Base-by-base conservation (phyloP, 306 rosid genomes). In the Sechiopsis laciniata region DNA sequence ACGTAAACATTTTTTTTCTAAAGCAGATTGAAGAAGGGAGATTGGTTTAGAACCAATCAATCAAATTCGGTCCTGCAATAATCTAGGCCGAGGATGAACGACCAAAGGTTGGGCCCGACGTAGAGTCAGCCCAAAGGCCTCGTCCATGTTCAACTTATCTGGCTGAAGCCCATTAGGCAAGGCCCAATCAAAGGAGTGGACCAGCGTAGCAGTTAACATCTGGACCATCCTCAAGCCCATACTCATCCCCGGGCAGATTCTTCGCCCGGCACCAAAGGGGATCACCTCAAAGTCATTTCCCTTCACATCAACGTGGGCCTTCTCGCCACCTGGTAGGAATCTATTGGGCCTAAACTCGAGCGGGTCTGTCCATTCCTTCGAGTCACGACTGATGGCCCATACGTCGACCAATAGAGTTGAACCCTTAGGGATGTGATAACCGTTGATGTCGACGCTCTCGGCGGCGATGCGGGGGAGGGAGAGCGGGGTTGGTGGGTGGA, bases 251-350 rank as follows among this genome's bases (percentile, higher is more conserved):
- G 79, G 95, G 58, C 98, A 90, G 1, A 92, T 88, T 54, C 96
- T 90, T 1, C 95, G 85, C 11, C 96, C 98, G 0, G 96, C 92
- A 12, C 98, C 96, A 16, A 92, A 92, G 0, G 96, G 98, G 12
- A 92, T 88, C 11, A 76, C 83, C 81, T 88, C 97, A 32, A 92
- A 92, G 17, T 92, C 82, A 62, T 85, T 88, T 3, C 96, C 98
- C 12, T 21, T 83, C 3, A 92, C 16, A 35, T 90, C 95, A 2
- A 82, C 91, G 10, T 71, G n/a, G 42, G 75, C 74, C 64, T 88
- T 90, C 54, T 86, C 92, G 0, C 92, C 86, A 0, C 92, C 95
- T 0, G 85, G 84, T 0, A 92, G 61, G 77, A 92, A 92, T 22
- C 96, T 78, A 35, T 90, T 87, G 0, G 97, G 97, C 80, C 53